Evolutionary conservation across 176 grass and related monocot species (phyloP).

Genomic region (Typha latifolia): DNA sequence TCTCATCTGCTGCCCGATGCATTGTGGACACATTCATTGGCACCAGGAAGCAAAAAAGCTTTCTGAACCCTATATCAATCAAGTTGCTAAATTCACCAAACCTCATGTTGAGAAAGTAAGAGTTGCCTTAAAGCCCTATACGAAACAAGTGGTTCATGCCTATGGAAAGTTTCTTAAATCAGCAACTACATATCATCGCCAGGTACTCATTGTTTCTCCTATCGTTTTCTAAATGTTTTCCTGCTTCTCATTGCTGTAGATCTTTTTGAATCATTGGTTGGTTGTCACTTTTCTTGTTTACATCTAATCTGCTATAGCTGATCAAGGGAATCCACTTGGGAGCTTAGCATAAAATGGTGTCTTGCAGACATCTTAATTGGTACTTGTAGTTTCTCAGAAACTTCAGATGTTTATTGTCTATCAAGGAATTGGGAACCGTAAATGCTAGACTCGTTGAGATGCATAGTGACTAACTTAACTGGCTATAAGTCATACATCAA

Average conservation of each 20-base stretch:
- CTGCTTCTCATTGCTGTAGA: not conserved
- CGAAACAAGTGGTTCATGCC: constrained; percentile 23
- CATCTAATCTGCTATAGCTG: too few relatives aligned
- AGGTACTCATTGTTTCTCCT: constrained; percentile 39
- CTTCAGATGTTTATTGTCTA: too few relatives aligned
- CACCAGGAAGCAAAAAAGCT: constrained; percentile 60
- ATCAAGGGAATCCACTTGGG: too few relatives aligned
- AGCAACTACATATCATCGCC: constrained; percentile 51
- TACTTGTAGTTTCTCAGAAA: too few relatives aligned
- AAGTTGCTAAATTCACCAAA: constrained; percentile 55
- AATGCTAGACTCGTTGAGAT: too few relatives aligned
- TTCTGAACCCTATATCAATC: constrained; percentile 81
- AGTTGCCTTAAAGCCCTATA: constrained; percentile 54
- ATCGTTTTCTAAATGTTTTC: not conserved
- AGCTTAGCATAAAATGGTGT: too few relatives aligned
- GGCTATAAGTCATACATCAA: too few relatives aligned
- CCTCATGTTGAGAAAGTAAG: constrained; percentile 67
- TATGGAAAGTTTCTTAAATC: constrained; percentile 48
- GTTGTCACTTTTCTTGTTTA: not conserved
- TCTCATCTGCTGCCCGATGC: not conserved
- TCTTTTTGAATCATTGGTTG: constrained; percentile 6
- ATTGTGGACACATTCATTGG: not conserved
- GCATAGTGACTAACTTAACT: too few relatives aligned
- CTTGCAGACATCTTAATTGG: too few relatives aligned
- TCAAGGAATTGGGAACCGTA: too few relatives aligned